Evolutionary conservation across 2,329 filamentous ascomycete species (phyloP).

Genomic region (Colletotrichum acutatum): DNA sequence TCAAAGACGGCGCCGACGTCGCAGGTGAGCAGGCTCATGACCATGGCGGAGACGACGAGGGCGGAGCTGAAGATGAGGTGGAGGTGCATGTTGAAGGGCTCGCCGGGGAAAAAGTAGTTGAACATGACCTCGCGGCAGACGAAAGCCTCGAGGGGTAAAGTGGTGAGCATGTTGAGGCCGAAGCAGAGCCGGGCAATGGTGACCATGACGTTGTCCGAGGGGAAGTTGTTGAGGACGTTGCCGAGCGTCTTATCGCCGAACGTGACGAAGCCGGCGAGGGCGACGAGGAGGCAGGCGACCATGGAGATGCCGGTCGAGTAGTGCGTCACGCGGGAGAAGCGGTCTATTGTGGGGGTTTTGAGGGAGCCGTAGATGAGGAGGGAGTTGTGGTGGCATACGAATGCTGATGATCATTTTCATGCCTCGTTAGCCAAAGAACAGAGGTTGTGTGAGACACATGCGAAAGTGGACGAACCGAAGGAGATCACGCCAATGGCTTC

Average conservation of each 20-base stretch:
- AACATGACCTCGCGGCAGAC: conserved; percentile 97
- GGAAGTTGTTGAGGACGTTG: conserved; percentile 98
- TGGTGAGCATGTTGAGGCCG: conserved; percentile 98
- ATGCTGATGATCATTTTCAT: conserved; percentile 56
- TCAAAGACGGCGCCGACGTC: conserved; percentile 96
- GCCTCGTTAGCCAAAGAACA: conserved; percentile 39
- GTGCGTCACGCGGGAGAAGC: conserved; percentile 93
- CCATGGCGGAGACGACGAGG: conserved; percentile 83
- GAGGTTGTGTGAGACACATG: neutral
- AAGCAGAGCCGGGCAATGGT: conserved; percentile 96
- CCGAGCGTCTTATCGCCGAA: conserved; percentile 93
- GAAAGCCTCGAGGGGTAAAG: conserved; percentile 94
- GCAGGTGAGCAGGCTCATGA: conserved; percentile 84
- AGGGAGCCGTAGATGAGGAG: conserved; percentile 97
- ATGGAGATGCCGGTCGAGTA: conserved; percentile 92
- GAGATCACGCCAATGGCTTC: conserved; percentile 98
- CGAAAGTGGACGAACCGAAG: conserved; percentile 71
- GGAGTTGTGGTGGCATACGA: conserved; percentile 90
- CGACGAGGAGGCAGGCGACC: conserved; percentile 90
- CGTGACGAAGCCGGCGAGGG: conserved; percentile 87
- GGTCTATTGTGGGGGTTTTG: conserved; percentile 92
- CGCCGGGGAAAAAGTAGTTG: conserved; percentile 78
- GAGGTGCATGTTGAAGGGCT: conserved; percentile 82
- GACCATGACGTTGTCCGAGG: conserved; percentile 88
- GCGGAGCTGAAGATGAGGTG: conserved; percentile 89